A percentile compares a stretch with the other conserved stretches of the same genome.
Evolutionary conservation across 345 rosid species (phyloP).

Genomic region (Lumnitzera littorea): DNA sequence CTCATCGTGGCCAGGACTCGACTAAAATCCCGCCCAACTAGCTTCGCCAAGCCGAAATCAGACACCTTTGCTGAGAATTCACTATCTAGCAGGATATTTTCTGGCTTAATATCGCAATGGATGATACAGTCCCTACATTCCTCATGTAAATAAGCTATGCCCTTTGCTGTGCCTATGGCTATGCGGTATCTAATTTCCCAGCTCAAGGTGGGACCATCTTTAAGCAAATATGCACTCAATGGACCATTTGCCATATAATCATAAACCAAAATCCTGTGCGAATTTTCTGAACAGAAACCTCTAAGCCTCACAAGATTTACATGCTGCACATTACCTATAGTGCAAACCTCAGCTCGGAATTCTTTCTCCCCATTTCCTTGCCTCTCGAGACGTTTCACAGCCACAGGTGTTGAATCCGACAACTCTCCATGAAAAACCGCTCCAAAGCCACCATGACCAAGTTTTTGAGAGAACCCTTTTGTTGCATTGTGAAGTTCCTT

Average conservation of each 20-base stretch:
- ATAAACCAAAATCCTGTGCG: constrained; percentile 56
- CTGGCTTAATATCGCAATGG: constrained; percentile 88
- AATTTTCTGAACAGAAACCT: constrained; percentile 77
- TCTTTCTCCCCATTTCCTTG: constrained; percentile 83
- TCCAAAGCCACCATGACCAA: constrained; percentile 93
- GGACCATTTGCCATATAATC: constrained; percentile 88
- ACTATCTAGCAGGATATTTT: constrained; percentile 65
- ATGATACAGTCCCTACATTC: constrained; percentile 84
- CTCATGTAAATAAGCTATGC: constrained; percentile 70
- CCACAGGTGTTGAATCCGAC: constrained; percentile 54
- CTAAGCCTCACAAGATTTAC: constrained; percentile 79
- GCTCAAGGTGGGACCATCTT: constrained; percentile 24
- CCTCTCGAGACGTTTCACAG: constrained; percentile 78
- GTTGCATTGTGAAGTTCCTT: constrained; percentile 64
- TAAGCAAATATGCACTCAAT: constrained; percentile 51
- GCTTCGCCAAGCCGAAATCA: constrained; percentile 88
- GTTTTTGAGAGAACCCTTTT: constrained; percentile 60
- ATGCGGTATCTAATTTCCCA: constrained; percentile 61
- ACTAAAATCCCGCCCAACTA: constrained; percentile 78
- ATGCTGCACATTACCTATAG: constrained; percentile 77
- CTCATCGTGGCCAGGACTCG: constrained; percentile 79
- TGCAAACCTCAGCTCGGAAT: constrained; percentile 74
- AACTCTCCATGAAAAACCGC: constrained; percentile 72
- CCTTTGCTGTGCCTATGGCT: constrained; percentile 74
- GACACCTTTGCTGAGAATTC: constrained; percentile 73